Base-by-base conservation (phyloP, 331 rosid species). In the Acacia concinna region DNA sequence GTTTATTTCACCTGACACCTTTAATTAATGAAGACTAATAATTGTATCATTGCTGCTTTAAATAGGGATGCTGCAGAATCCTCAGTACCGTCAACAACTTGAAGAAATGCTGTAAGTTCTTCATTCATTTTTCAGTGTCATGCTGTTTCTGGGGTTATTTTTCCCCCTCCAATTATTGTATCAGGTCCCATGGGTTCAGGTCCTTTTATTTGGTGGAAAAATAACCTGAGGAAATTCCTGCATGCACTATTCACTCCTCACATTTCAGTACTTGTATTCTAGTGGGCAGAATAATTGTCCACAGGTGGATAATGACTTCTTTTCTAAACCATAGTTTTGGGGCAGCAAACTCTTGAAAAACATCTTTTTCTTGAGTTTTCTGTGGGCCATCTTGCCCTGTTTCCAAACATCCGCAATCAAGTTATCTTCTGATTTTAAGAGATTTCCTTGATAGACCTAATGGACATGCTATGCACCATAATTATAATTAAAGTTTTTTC, bases 21-120 rank as follows among this genome's bases (percentile, higher is more conserved):
- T 41, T 82, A 30, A 67, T 68, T 79, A 68, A 49, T 41, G 25
- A 34, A 30, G 68, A 43, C 56, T 78, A 66, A 76, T 67, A 8
- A 31, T 32, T 81, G 51, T 57, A 66, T 43, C 63, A 0, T 54
- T 66, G 41, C 76, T 74, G 25, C 40, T 75, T 63, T 82, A 84
- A 20, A 79, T 77, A 96, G 99, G 98, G 99, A 96, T 96, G 98
- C 80, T 93, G 81, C 94, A 96, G 86, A 90, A 96, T 88, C 98
- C 97, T 14, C 88, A 90, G 81, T 96, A 96, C 83, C 98, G 99
- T 57, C 91, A 93, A 78, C 99, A 93, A 86, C 96, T 96, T 49
- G 97, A 96, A 86, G 97, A 87, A 81, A 96, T 96, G 99, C 86
- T 96, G 98, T 96, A 87, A 91, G 98, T 85, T 83, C 72, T 70